Conservation (phyloP, 495 filamentous ascomycete species). For the Talaromyces thailandensis region DNA sequence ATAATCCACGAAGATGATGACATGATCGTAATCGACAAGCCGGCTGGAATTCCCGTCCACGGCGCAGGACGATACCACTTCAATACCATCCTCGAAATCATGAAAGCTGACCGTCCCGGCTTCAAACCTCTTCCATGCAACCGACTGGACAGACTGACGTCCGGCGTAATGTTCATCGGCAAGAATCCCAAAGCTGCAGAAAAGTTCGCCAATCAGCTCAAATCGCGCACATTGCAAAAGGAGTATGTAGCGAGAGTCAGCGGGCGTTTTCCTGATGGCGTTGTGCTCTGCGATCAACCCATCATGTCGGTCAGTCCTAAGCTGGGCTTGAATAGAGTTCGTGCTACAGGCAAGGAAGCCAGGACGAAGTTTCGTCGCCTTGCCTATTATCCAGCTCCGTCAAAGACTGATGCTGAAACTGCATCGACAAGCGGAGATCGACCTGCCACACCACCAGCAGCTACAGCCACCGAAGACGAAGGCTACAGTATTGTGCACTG, state of each 20-base stretch:
- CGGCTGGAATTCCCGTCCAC: constrained; percentile 88
- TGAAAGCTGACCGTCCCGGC: constrained; percentile 64
- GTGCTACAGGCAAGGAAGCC: constrained; percentile 84
- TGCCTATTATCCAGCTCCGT: constrained; percentile 66
- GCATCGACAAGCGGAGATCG: constrained; percentile 17
- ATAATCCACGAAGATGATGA: constrained; percentile 86
- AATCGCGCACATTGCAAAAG: constrained; percentile 70
- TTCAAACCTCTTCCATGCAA: constrained; percentile 83
- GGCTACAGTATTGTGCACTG: constrained; percentile 95
- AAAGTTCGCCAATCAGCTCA: constrained; percentile 59
- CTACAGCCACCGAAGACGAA: constrained; percentile 30
- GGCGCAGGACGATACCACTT: constrained; percentile 91
- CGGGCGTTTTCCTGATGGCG: constrained; percentile 75
- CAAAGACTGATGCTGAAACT: constrained; percentile 9
- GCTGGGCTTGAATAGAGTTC: constrained; percentile 83
- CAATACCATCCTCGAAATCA: constrained; percentile 89
- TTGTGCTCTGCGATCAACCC: constrained; percentile 83
- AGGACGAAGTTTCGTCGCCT: constrained; percentile 83
- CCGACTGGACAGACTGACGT: constrained; percentile 85
- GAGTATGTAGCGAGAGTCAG: constrained; percentile 90
- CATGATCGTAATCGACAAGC: constrained; percentile 94
- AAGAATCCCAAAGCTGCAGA: constrained; percentile 77
- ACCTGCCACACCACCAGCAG: constrained; percentile 26
- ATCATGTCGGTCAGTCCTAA: constrained; percentile 93
- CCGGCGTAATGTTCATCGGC: constrained; percentile 94